phyloP scores from a whole-genome alignment of 345 rosid species.

The Raphanus raphanistrum region DNA sequence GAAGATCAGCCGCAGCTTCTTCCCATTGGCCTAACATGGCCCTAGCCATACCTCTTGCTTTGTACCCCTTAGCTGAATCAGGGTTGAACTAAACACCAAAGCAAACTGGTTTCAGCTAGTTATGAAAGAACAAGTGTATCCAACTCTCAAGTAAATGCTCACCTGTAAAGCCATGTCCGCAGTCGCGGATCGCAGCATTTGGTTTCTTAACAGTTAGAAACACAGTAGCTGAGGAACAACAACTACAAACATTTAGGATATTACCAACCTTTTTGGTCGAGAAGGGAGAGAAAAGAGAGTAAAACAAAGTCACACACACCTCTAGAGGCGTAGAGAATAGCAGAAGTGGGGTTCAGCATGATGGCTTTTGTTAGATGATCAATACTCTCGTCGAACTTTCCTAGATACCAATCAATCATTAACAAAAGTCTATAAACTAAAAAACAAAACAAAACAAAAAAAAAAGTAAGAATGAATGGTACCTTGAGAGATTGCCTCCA shows the following conservation, averaged over 20 bases:
- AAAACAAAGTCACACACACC: constrained; percentile 57
- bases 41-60: constrained; percentile 79
- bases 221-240: constrained; percentile 53
- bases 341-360: constrained; percentile 71
- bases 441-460: too few species aligned
- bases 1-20: constrained; percentile 76
- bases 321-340: constrained; percentile 78
- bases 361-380: constrained; percentile 70
- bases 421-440: background rate
- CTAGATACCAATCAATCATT: constrained; percentile 42
- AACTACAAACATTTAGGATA: constrained; percentile 21
- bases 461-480: background rate
- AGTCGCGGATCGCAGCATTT: constrained; percentile 76
- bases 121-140: constrained; percentile 11
- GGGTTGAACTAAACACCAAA: constrained; percentile 64
- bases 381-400: constrained; percentile 56
- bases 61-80: constrained; percentile 86
- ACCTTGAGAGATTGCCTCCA: constrained; percentile 68
- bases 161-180: constrained; percentile 77
- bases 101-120: constrained; percentile 12
- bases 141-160: constrained; percentile 17
- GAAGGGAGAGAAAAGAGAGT: background rate
- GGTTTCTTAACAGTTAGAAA: constrained; percentile 72
- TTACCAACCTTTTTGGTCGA: background rate
- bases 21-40: constrained; percentile 80